A percentile compares a stretch with the other conserved stretches of the same genome.
phyloP scores from a whole-genome alignment of 257 asterid genomes.

The Gentiana dahurica region DNA sequence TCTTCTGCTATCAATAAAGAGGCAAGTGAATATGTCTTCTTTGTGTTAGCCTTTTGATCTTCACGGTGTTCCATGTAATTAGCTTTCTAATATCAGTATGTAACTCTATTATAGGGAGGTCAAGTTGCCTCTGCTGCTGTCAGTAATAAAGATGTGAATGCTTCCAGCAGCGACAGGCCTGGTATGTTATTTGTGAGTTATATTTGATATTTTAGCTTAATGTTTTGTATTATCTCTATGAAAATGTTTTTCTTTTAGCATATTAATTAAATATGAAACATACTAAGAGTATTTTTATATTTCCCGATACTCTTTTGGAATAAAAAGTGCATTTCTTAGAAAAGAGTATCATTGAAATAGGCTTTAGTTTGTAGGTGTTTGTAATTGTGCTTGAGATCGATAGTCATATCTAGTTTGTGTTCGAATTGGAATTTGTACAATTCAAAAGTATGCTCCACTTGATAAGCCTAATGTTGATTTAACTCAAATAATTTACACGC shows the following conservation, averaged over 20 bases:
- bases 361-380: too few relatives aligned
- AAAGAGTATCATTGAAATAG: background rate
- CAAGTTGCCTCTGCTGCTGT: background rate
- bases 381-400: too few relatives aligned
- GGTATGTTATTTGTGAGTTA: constrained; percentile 1
- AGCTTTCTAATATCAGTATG: background rate
- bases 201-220: background rate
- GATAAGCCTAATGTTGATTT: too few relatives aligned
- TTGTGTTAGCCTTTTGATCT: background rate
- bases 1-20: background rate
- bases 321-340: too few relatives aligned
- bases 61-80: background rate
- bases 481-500: too few relatives aligned
- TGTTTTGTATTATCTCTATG: background rate
- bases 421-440: too few relatives aligned
- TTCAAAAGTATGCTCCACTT: too few relatives aligned
- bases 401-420: too few relatives aligned
- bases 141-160: background rate
- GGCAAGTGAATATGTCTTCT: background rate
- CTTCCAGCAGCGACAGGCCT: background rate
- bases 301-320: background rate
- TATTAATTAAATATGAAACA: too few relatives aligned
- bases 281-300: background rate
- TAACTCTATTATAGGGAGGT: background rate
- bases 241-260: background rate